Evolutionary conservation across 1,139 yeast genomes (phyloP).

Genomic region (Taphrina pruni): DNA sequence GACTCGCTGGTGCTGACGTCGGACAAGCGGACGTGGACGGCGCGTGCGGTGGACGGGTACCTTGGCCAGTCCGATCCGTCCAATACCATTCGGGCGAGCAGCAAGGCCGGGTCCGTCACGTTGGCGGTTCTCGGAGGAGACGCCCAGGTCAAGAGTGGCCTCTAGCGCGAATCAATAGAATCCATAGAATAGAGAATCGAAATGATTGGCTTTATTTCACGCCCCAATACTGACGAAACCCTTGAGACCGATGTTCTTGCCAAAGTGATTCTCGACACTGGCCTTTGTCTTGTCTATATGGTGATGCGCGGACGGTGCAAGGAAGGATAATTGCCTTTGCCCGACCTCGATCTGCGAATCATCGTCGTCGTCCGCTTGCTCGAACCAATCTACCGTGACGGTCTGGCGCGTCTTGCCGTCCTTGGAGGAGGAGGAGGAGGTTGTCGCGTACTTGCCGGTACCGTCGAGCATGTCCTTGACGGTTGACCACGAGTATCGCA

Average conservation of each 20-base stretch:
- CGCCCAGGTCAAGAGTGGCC: not conserved
- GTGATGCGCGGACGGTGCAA: not conserved
- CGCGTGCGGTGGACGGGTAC: slow-evolving; percentile 9
- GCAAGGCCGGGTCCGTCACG: not conserved
- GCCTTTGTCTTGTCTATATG: not conserved
- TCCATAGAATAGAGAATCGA: no score
- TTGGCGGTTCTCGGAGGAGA: not conserved
- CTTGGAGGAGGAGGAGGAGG: not conserved
- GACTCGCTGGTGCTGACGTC: not conserved
- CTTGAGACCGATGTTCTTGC: slow-evolving; percentile 7
- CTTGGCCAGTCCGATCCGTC: not conserved
- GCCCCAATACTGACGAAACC: not conserved
- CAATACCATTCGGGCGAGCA: not conserved
- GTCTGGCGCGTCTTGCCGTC: not conserved
- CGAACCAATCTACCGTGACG: slow-evolving; percentile 27
- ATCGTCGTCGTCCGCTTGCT: not conserved
- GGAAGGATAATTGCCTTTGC: slow-evolving; percentile 17
- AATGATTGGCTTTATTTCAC: no score
- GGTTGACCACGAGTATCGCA: slow-evolving; percentile 94
- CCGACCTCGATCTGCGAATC: slow-evolving; percentile 12
- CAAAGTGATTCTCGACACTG: slow-evolving; percentile 22
- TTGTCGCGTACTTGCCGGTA: not conserved
- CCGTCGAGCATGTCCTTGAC: slow-evolving; percentile 69
- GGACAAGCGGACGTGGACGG: slow-evolving; percentile 17
- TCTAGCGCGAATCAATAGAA: not conserved